These are phyloP conservation scores for Starmerella bombicola DNA, from an alignment of 805 yeast genomes.

Conservation along the genomic window DNA sequence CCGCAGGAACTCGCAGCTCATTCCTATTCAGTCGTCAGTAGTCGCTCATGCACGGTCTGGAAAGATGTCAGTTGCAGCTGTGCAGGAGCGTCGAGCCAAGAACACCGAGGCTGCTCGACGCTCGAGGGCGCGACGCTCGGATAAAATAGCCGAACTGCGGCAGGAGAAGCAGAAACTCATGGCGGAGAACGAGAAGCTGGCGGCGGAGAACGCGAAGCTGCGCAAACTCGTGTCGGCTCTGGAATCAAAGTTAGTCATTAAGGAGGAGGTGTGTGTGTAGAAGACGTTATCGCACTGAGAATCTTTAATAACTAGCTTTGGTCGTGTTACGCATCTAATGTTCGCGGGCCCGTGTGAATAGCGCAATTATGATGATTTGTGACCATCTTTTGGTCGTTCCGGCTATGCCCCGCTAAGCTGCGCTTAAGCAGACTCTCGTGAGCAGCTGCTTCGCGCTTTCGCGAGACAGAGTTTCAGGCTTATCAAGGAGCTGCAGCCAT, in stretches of 20 bases:
- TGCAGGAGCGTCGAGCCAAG: constrained; percentile 48
- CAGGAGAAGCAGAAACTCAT: constrained; percentile 9
- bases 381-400: no score
- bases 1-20: constrained; percentile 1
- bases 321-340: no score
- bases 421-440: no score
- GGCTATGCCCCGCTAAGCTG: no score
- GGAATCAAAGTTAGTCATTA: constrained; percentile 6
- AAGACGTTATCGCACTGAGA: no score
- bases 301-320: no score
- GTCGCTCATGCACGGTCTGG: constrained; percentile 17
- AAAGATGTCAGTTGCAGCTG: constrained; percentile 11
- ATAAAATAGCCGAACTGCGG: constrained; percentile 10
- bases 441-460: no score
- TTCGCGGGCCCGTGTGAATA: no score
- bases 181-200: constrained; percentile 3
- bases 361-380: no score
- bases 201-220: constrained; percentile 10
- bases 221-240: constrained; percentile 4
- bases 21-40: constrained; percentile 15
- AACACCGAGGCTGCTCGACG: constrained; percentile 91
- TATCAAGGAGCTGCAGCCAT: no score
- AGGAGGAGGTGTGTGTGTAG: no score
- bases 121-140: constrained; percentile 60
- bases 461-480: no score